These are phyloP conservation scores for Scedosporium boydii DNA, from an alignment of 2,329 filamentous ascomycete species.

Conservation along the genomic window DNA sequence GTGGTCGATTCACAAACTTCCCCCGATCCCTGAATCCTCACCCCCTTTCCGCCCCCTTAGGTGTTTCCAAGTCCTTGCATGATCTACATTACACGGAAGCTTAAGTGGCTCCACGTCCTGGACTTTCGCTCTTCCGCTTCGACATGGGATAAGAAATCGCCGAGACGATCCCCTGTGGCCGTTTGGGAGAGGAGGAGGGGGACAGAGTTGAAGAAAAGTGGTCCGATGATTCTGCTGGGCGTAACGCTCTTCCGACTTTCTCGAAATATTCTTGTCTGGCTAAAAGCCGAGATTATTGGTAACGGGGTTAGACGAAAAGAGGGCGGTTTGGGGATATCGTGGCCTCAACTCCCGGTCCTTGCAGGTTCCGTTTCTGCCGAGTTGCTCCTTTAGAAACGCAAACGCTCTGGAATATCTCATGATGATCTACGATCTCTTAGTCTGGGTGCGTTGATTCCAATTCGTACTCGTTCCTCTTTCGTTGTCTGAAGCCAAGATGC, in stretches of 20 bases:
- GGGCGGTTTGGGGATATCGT: not conserved
- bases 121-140: not conserved
- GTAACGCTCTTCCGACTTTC: not conserved
- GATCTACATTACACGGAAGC: conserved; percentile 1
- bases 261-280: not conserved
- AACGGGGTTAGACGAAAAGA: not conserved
- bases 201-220: not conserved
- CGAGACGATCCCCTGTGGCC: not conserved
- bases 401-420: not conserved
- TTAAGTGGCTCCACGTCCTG: not conserved
- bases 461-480: not conserved
- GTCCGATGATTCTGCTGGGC: not conserved
- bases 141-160: not conserved
- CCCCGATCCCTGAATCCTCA: not conserved
- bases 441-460: not conserved
- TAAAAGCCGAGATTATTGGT: not conserved
- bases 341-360: not conserved
- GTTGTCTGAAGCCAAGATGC: not conserved
- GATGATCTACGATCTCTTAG: not conserved
- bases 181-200: not conserved
- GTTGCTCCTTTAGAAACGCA: not conserved
- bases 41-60: not conserved
- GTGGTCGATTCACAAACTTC: not conserved
- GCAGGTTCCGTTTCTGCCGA: not conserved
- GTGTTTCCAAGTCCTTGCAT: conserved; percentile 2